A percentile compares a stretch with the other conserved stretches of the same genome.
These are phyloP conservation scores for Lodderomyces orthopsilosis DNA, from an alignment of 1,139 yeast species.

Conservation along the genomic window DNA sequence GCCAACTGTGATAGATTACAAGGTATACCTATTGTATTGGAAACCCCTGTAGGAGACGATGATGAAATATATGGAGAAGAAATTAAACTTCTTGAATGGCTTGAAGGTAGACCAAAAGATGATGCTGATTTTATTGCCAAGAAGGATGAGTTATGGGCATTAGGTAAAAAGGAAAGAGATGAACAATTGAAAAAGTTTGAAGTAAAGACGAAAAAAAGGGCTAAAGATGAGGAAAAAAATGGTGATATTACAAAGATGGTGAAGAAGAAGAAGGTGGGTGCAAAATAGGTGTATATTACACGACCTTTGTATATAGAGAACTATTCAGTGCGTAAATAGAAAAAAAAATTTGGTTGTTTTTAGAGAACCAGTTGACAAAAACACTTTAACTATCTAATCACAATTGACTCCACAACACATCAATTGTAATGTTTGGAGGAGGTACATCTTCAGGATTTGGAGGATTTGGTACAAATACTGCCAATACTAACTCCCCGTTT, in stretches of 20 bases:
- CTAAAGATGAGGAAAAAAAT: constrained; percentile 16
- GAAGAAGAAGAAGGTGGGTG: constrained; percentile 13
- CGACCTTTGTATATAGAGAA: not conserved
- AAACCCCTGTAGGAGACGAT: constrained; percentile 70
- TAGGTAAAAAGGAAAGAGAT: constrained; percentile 59
- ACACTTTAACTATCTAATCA: not conserved
- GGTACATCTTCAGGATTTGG: constrained; percentile 56
- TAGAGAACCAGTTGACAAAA: too few species aligned
- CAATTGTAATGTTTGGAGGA: constrained; percentile 45
- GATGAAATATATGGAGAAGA: constrained; percentile 74
- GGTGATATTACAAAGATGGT: constrained; percentile 15
- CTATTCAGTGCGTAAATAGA: not conserved
- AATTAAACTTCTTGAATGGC: constrained; percentile 72
- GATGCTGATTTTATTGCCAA: constrained; percentile 57
- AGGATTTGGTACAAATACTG: constrained; percentile 49
- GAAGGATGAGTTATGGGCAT: constrained; percentile 45
- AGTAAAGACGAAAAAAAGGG: constrained; percentile 30
- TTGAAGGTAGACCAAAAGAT: constrained; percentile 50
- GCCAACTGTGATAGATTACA: constrained; percentile 66
- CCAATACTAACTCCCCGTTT: constrained; percentile 33
- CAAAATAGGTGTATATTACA: not conserved
- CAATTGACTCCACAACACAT: constrained; percentile 1
- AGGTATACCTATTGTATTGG: constrained; percentile 78
- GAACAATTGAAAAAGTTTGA: constrained; percentile 46
- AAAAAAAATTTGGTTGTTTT: constrained; percentile 1